Conservation (phyloP, 352 stramenopile genomes). For the Phytophthora hybrid region DNA sequence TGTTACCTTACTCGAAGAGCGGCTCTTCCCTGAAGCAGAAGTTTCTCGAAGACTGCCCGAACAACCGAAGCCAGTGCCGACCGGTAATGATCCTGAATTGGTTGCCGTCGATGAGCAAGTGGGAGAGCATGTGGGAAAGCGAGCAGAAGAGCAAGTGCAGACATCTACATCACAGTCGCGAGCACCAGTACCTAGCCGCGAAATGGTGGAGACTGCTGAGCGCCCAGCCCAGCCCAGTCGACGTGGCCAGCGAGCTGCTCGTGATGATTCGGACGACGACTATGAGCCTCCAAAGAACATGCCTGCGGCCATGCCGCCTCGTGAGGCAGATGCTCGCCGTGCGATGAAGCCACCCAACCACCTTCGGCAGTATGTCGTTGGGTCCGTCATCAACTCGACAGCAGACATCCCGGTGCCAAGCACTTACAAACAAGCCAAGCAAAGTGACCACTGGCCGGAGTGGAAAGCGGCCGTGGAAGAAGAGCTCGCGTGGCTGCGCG, state of each 20-base stretch:
- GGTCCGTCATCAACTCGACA: not conserved
- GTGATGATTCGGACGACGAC: not conserved
- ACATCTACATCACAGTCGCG: no score
- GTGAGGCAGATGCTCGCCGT: not conserved
- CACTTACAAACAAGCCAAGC: not conserved
- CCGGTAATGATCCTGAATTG: not conserved
- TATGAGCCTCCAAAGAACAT: conserved; percentile 12
- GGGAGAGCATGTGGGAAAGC: not conserved
- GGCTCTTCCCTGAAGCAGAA: conserved; percentile 6
- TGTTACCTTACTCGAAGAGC: not conserved
- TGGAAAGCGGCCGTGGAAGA: not conserved
- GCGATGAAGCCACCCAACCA: not conserved
- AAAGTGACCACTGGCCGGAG: not conserved
- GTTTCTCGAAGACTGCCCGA: not conserved
- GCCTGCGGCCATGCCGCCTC: not conserved
- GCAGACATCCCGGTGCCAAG: not conserved
- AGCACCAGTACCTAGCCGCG: not conserved
- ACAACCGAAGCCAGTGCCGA: not conserved
- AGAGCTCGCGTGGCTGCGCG: not conserved
- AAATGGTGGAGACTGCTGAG: not conserved
- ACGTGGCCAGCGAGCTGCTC: no score
- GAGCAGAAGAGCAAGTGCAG: no score
- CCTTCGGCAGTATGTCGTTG: not conserved
- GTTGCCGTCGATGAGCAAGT: not conserved
- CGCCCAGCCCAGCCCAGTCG: no score